Conservation (phyloP, 495 filamentous ascomycete species). For the Hyphodiscus hymeniophilus region DNA sequence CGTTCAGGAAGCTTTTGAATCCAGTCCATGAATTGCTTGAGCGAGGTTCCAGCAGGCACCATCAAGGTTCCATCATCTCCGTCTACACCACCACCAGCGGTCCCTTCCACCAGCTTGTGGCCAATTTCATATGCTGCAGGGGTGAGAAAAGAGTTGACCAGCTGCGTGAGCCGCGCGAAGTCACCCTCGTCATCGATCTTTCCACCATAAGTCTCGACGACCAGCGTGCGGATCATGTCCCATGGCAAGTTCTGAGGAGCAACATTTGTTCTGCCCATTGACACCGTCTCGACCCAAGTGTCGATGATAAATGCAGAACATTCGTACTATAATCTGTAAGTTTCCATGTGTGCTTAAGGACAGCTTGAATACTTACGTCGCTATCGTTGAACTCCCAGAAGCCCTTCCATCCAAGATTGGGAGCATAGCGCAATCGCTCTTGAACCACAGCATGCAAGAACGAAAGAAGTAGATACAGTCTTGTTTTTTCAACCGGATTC, state of each 20-base stretch:
- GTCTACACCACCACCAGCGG: constrained; percentile 17
- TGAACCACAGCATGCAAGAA: constrained; percentile 97
- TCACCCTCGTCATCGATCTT: constrained; percentile 95
- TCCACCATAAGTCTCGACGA: constrained; percentile 92
- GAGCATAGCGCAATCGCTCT: constrained; percentile 90
- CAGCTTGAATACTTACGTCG: constrained; percentile 60
- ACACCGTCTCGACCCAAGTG: constrained; percentile 79
- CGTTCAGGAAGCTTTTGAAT: constrained; percentile 87
- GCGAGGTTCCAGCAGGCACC: constrained; percentile 69
- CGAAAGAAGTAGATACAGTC: constrained; percentile 83
- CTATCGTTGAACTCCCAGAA: constrained; percentile 99
- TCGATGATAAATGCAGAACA: constrained; percentile 95
- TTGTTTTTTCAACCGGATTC: constrained; percentile 81
- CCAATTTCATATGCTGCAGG: constrained; percentile 84
- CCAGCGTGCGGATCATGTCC: constrained; percentile 90
- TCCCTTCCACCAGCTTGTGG: constrained; percentile 72
- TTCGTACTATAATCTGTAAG: constrained; percentile 65
- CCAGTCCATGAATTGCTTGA: constrained; percentile 86
- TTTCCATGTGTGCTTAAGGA: constrained; percentile 13
- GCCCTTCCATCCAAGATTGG: constrained; percentile 92
- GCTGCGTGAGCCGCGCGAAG: constrained; percentile 57
- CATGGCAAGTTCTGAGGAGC: constrained; percentile 90
- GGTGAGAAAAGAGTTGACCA: constrained; percentile 73
- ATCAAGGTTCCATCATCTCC: constrained; percentile 48
- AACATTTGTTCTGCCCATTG: constrained; percentile 80